A percentile compares a stretch with the other conserved stretches of the same genome.
phyloP scores from a whole-genome alignment of 176 grass and related monocot species.

The Musa itinerans region DNA sequence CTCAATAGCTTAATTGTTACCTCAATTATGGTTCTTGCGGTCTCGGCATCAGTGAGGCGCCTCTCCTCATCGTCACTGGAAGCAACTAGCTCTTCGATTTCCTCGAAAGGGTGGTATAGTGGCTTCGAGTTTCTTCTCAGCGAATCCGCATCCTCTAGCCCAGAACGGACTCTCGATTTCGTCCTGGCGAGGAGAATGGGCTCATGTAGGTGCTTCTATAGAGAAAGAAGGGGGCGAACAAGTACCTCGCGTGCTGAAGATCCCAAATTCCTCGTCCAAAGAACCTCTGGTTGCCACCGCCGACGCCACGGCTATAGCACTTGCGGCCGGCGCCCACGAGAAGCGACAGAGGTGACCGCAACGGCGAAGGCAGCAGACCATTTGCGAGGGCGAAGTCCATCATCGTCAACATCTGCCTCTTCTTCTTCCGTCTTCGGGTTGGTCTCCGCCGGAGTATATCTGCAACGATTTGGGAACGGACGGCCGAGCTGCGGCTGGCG shows the following conservation, averaged over 20 bases:
- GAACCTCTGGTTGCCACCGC: not conserved
- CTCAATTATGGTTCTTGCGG: slow-evolving; percentile 74
- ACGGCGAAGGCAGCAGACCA: not conserved
- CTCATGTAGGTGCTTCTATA: no score
- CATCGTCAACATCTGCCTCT: not conserved
- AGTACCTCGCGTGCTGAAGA: not conserved
- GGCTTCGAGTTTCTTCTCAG: not conserved
- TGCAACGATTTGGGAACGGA: no score
- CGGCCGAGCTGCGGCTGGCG: no score
- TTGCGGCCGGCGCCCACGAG: not conserved
- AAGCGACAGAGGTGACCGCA: not conserved
- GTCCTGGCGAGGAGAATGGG: no score
- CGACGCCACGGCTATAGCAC: not conserved
- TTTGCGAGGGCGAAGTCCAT: not conserved
- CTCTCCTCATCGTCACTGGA: slow-evolving; percentile 27
- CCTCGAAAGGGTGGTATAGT: slow-evolving; percentile 66
- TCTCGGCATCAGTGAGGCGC: slow-evolving; percentile 57
- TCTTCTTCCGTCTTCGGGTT: not conserved
- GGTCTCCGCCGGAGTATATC: not conserved
- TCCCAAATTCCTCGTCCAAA: not conserved
- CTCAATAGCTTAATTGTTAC: slow-evolving; percentile 9
- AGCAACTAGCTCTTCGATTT: slow-evolving; percentile 34
- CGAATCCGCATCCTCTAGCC: slow-evolving; percentile 29
- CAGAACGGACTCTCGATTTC: slow-evolving; percentile 19
- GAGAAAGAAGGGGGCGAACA: not conserved